Evolutionary conservation across 2,329 filamentous ascomycete genomes (phyloP), one percentile per base, ranked within the genome.

Genomic region (Bipolaris gigantea): DNA sequence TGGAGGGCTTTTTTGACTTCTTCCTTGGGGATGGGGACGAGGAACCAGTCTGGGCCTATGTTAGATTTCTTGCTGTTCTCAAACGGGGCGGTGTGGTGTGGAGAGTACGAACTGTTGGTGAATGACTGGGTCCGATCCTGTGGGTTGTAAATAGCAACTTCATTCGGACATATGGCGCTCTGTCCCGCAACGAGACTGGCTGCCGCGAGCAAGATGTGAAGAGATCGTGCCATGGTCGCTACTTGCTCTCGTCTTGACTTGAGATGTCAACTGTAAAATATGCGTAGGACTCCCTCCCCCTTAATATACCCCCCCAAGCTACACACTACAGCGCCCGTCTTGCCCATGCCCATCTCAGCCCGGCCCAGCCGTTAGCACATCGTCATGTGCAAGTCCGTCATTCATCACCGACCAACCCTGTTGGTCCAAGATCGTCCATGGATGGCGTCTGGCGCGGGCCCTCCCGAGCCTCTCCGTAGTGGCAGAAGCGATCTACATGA

Each of bases 101-200:
- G 11, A 42, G 15, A 10, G 25, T 15, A 46, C 42, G 33, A 2
- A 59, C 56, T 53, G 23, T 42, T 53, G 21, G 45, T 48, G n/a
- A 50, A 18, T 4, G 53, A 35, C 53, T 56, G 56, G 7, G 56
- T 53, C 11, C 56, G 56, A 15, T 53, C 53, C 23, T 56, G 50
- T 10, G 27, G 46, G 2, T 53, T 50, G 27, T 47, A 59, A 13
- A 48, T 52, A 27, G 46, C 41, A 15, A 56, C 56, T 45, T 56
- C 48, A n/a, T 59, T 59, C 13, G 46, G 49, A 23, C 56, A 58
- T 25, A 47, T 44, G 11, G 44, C 33, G 30, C 16, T 27, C 10
- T 50, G 39, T 16, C 39, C 46, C 34, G 46, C 51, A 16, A 50
- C 51, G 18, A 54, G 40, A 16, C 27, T 50, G 19, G 40, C 51